These are phyloP conservation scores for Fagus crenata DNA, from an alignment of 306 rosid genomes.

Conservation along the genomic window DNA sequence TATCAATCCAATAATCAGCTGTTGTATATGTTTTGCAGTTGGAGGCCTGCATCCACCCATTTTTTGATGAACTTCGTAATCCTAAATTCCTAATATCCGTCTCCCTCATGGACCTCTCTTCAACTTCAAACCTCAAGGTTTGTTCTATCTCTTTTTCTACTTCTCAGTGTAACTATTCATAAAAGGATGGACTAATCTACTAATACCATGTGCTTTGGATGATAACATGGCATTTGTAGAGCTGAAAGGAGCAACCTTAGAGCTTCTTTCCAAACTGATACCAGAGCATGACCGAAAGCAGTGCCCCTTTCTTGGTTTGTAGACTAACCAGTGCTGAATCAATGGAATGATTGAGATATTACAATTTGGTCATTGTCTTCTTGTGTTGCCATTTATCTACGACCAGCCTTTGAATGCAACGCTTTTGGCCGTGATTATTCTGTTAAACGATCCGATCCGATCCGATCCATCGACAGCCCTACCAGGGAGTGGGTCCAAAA, in stretches of 20 bases:
- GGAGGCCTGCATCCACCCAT: slow-evolving; percentile 61
- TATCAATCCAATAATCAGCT: neutral
- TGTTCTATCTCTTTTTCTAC: slow-evolving; percentile 12
- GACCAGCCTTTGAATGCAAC: neutral
- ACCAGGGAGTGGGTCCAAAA: no score
- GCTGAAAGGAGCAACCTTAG: slow-evolving; percentile 62
- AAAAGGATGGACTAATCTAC: neutral
- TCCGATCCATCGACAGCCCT: no score
- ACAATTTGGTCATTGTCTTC: no score
- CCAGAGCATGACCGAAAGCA: slow-evolving; percentile 68
- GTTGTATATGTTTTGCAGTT: slow-evolving; percentile 32
- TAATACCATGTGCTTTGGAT: slow-evolving; percentile 1
- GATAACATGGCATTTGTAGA: slow-evolving; percentile 30
- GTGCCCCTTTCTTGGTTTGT: slow-evolving; percentile 50
- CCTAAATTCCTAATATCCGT: slow-evolving; percentile 53
- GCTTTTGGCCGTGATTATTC: neutral
- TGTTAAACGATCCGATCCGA: neutral
- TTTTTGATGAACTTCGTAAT: slow-evolving; percentile 68
- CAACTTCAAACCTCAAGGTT: slow-evolving; percentile 72
- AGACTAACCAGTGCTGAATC: slow-evolving; percentile 20
- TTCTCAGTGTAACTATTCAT: neutral
- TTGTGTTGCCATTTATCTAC: neutral
- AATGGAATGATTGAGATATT: neutral
- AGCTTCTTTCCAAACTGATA: slow-evolving; percentile 53
- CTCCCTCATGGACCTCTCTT: slow-evolving; percentile 68